Base-by-base conservation (phyloP, 2,329 filamentous ascomycete species). In the Penicillium vulpinum region DNA sequence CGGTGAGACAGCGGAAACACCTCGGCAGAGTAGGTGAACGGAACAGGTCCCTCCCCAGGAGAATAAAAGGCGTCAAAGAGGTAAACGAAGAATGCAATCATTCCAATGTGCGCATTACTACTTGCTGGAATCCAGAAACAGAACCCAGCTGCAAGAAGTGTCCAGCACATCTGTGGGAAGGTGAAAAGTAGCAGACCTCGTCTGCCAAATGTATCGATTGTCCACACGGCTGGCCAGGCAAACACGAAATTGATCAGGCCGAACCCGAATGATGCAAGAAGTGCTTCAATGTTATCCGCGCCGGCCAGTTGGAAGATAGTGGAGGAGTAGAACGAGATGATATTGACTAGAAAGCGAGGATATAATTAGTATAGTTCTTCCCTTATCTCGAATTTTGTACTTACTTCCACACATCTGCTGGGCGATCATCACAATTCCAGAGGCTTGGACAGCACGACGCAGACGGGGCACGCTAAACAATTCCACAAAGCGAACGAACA, bases 1-100 rank as follows among this genome's bases (percentile, higher is more conserved):
- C 79, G 71, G 53, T 81, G 78, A 0, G 78, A 80, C 5, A 80
- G 62, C 0, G 79, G 79, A 54, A 81, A 81, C 1, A 75, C 63
- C 28, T 66, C 64, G 9, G 64, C 64, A 4, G 62, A 61, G 41
- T 65, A 66, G 16, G 60, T 61, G 22, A 66, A 64, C 1, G 64
- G 62, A 15, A 65, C 57, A 1, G 63, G 63, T 9, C 64, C 64
- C 35, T 61, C 63, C 29, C 64, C 63, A 0, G 85, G 84, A 1
- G 84, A 87, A 71, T 90, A 90, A 71, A 90, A 90, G 4, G 86
- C 85, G 51, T 89, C 88, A 53, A 90, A 88, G 67, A 89, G 88
- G 72, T 88, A 64, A 18, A 69, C 76, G 31, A 71, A 70, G 2
- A 62, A 39, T 10, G 67, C 59, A 10, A 71, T 58, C 26, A 67